Evolutionary conservation across 352 stramenopile species (phyloP), one percentile per base, ranked within the genome.

Genomic region (Phytophthora cryptogea): DNA sequence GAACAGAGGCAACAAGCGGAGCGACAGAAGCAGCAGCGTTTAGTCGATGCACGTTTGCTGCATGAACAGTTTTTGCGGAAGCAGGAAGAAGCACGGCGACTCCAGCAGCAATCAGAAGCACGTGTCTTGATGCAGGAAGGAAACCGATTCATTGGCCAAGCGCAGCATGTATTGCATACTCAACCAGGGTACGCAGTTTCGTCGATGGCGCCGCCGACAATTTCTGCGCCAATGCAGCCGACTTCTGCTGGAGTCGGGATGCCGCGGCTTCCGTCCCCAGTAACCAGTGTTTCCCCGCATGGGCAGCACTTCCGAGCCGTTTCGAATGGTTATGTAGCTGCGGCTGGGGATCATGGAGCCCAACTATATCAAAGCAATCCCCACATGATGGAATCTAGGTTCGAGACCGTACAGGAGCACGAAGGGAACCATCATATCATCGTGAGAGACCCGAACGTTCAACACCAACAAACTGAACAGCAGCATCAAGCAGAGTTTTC

Each of bases 371-470:
- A 68, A 8, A 48, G 28, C 1, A 51, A 68, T 7, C 2, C 52
- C 8, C 36, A 28, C 10, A 32, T 36, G 16, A 33, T 30, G 45
- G 28, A 54, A 30, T 47, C 56, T 9, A 65, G 56, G 26, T 70
- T 70, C 35, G 63, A 70, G 37, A 64, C 63, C 5, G 42, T 65
- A 55, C 59, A 76, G 8, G 54, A 68, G 8, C 60, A 63, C 16
- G 52, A 53, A 9, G 46, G 37, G 23, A 62, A 57, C 43, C 42
- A 67, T 35, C 43, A 62, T 48, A 42, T 72, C 39, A 46, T 73
- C 8, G 53, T 76, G 14, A 67, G 63, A 27, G 23, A 56, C 20
- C 43, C 49, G 13, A 70, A 60, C 39, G 35, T 45, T 43, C 67
- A 75, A 36, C 50, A 10, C 9, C 52, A 54, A 40, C 41, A 33